Evolutionary conservation across 2,329 filamentous ascomycete genomes (phyloP).

Genomic region (Gaeumannomyces tritici): DNA sequence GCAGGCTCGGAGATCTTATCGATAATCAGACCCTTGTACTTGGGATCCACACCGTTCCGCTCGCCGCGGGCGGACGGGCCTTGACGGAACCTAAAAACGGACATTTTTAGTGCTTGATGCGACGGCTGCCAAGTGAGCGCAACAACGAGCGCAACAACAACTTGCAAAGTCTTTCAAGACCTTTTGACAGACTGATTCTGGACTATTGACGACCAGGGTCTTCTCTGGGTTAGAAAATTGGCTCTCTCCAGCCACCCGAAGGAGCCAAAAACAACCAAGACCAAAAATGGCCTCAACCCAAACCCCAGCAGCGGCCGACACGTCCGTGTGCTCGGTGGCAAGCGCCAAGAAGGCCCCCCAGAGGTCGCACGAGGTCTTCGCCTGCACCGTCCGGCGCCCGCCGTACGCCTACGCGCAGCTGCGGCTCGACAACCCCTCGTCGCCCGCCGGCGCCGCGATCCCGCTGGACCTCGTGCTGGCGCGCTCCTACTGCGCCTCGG

Average conservation of each 20-base stretch:
- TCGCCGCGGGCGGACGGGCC: too few species aligned
- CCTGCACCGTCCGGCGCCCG: constrained; percentile 39
- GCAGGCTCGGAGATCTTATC: background rate
- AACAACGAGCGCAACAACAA: background rate
- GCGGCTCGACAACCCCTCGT: constrained; percentile 23
- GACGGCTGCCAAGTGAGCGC: too few species aligned
- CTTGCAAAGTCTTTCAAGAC: background rate
- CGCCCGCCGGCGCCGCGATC: constrained; percentile 8
- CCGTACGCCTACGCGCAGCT: constrained; percentile 49
- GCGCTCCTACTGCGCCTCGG: constrained; percentile 51
- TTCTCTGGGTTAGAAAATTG: too few species aligned
- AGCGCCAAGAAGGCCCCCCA: constrained; percentile 1
- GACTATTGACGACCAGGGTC: too few species aligned
- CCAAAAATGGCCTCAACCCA: background rate
- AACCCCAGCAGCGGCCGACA: background rate
- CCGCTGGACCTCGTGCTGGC: constrained; percentile 52
- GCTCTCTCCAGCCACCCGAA: too few species aligned
- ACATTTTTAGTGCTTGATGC: background rate
- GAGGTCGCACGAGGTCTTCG: constrained; percentile 30
- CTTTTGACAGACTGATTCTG: background rate
- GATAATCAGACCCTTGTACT: background rate
- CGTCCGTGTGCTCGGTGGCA: background rate
- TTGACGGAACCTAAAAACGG: background rate
- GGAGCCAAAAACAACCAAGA: background rate
- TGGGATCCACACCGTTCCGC: background rate